Evolutionary conservation across 768 basidiomycete genomes (phyloP).

Genomic region (Boletus rubescentipes): DNA sequence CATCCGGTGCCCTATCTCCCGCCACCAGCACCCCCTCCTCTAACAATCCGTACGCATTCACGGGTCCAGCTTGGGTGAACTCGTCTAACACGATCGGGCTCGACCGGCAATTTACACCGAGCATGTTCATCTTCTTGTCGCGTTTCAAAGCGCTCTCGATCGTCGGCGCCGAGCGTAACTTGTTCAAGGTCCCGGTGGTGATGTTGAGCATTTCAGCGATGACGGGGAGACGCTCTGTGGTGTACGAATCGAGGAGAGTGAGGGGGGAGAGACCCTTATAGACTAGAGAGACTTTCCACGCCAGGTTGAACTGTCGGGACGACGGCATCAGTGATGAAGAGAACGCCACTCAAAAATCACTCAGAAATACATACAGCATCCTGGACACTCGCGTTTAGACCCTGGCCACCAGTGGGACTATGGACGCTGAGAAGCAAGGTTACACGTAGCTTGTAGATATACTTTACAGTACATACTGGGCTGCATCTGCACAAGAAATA

Average conservation of each 20-base stretch:
- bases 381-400: conserved; percentile 39
- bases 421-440: conserved; percentile 17
- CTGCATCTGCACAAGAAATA: conserved; percentile 39
- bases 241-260: conserved; percentile 41
- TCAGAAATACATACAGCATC: conserved; percentile 34
- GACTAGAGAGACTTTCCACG: conserved; percentile 47
- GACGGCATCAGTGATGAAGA: background rate
- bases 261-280: conserved; percentile 35
- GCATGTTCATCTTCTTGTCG: conserved; percentile 17
- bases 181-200: conserved; percentile 31
- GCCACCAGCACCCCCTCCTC: conserved; percentile 34
- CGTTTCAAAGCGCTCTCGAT: background rate
- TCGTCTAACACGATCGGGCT: conserved; percentile 40
- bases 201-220: conserved; percentile 45
- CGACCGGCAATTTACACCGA: conserved; percentile 37
- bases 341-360: conserved; percentile 1
- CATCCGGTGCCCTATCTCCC: conserved; percentile 47
- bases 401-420: conserved; percentile 29
- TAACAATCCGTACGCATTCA: conserved; percentile 14
- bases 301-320: conserved; percentile 38
- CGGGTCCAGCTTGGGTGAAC: conserved; percentile 14
- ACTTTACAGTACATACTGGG: conserved; percentile 31
- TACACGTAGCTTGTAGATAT: background rate
- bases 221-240: conserved; percentile 45
- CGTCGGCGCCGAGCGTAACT: background rate